A percentile compares a stretch with the other conserved stretches of the same genome.
These are phyloP conservation scores for Galeopsis tetrahit DNA, from an alignment of 257 asterid species.

Conservation along the genomic window DNA sequence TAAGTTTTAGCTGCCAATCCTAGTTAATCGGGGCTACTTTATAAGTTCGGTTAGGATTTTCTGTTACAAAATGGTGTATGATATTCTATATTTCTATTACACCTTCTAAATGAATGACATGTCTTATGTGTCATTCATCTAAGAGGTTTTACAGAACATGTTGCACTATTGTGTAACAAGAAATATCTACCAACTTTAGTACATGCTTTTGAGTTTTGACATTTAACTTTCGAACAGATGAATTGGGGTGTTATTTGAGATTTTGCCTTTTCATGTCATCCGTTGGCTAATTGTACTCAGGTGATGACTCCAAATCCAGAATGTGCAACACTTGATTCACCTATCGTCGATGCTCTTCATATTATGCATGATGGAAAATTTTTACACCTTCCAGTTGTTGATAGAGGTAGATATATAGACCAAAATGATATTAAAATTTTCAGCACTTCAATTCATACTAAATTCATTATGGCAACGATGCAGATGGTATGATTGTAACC, in stretches of 20 bases:
- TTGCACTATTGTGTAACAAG: background rate
- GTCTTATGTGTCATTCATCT: background rate
- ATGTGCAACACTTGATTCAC: slow-evolving; percentile 83
- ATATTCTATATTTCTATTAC: background rate
- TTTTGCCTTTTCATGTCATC: background rate
- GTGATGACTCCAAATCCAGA: slow-evolving; percentile 97
- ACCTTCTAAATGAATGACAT: background rate
- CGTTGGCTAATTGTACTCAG: slow-evolving; percentile 40
- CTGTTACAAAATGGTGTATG: background rate
- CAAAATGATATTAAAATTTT: background rate
- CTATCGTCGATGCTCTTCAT: slow-evolving; percentile 96
- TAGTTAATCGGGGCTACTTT: slow-evolving; percentile 6
- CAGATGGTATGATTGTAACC: slow-evolving; percentile 84
- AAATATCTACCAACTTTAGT: background rate
- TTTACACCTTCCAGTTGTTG: slow-evolving; percentile 90
- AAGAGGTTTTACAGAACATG: background rate
- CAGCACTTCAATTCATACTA: slow-evolving; percentile 12
- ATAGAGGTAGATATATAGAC: slow-evolving; percentile 60
- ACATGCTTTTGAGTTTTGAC: background rate
- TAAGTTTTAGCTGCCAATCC: background rate
- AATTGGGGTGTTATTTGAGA: background rate
- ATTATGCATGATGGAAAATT: slow-evolving; percentile 93
- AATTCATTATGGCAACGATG: slow-evolving; percentile 14
- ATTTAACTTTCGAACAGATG: background rate
- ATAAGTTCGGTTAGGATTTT: background rate